phyloP scores from a whole-genome alignment of 2,329 filamentous ascomycete species.

The Sporothrix pallida region DNA sequence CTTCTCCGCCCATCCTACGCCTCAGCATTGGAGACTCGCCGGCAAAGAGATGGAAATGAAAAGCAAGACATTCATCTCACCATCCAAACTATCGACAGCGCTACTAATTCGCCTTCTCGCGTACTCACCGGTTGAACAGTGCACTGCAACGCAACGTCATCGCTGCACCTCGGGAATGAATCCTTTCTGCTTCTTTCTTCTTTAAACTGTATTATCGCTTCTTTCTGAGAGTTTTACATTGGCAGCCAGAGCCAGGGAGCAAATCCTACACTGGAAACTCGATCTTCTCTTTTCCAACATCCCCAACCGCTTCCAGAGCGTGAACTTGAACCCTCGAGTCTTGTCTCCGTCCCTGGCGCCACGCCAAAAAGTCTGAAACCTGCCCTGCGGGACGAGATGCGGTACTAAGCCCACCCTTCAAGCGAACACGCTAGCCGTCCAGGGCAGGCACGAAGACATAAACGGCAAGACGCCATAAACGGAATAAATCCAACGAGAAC shows the following conservation, averaged over 20 bases:
- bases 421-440: constrained; percentile 1
- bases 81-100: neutral
- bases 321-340: neutral
- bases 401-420: constrained; percentile 7
- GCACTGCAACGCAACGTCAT: constrained; percentile 22
- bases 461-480: constrained; percentile 5
- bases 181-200: constrained; percentile 5
- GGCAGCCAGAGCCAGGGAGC: neutral
- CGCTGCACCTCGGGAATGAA: constrained; percentile 26
- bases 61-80: neutral
- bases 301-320: neutral
- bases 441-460: constrained; percentile 8
- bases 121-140: constrained; percentile 11
- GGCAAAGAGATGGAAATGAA: neutral
- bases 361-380: constrained; percentile 27
- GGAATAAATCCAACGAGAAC: neutral
- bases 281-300: neutral
- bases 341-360: constrained; percentile 19
- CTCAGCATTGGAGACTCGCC: neutral
- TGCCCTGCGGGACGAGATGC: constrained; percentile 7
- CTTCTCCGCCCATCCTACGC: neutral
- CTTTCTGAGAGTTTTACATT: neutral
- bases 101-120: neutral
- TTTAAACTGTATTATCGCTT: neutral
- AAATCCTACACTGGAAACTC: neutral